Conservation (phyloP, 164 flowering plant genomes). For the Magnolia changhungtana region DNA sequence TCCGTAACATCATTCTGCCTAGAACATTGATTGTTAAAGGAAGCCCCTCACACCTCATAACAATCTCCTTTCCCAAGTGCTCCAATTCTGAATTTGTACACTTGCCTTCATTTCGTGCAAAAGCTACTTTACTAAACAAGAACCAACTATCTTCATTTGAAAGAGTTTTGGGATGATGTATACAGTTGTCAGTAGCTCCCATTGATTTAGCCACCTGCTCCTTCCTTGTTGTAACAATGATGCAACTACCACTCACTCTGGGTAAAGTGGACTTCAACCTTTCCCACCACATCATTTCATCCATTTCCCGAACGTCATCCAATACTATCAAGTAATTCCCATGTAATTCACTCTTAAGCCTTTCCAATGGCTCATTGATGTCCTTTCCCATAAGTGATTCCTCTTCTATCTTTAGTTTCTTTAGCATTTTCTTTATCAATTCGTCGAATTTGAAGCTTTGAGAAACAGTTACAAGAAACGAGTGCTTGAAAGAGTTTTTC, state of each 20-base stretch:
- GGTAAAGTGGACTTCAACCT: not conserved
- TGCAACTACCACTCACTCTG: not conserved
- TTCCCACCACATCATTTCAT: not conserved
- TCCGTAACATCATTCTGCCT: constrained; percentile 6
- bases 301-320: constrained; percentile 2
- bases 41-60: not conserved
- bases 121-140: not conserved
- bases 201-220: constrained; percentile 1
- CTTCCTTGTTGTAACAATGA: not conserved
- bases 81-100: not conserved
- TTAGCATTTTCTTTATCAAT: constrained; percentile 1
- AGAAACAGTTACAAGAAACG: not conserved
- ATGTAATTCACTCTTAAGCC: not conserved
- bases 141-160: constrained; percentile 3
- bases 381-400: not conserved
- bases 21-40: not conserved
- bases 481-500: not conserved
- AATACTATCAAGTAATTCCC: constrained; percentile 1
- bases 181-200: not conserved
- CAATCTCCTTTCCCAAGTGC: not conserved
- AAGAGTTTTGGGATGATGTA: not conserved
- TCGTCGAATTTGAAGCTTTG: not conserved
- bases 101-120: not conserved
- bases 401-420: not conserved
- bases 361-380: not conserved